A percentile compares a stretch with the other conserved stretches of the same genome.
Conservation (phyloP, 306 rosid genomes). For the Boehmeria nivea region DNA sequence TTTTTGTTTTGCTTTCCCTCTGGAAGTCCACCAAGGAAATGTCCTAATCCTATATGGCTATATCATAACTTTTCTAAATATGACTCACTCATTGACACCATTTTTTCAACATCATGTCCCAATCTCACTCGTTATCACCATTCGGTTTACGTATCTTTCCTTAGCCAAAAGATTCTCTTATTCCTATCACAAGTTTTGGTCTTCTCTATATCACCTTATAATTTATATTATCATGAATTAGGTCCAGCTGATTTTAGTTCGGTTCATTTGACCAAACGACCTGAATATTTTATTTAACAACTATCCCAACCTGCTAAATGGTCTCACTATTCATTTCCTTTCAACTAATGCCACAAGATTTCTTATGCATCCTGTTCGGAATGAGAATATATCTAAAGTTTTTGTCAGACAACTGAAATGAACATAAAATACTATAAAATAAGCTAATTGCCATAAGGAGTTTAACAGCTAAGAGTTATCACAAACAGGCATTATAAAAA, state of each 20-base stretch:
- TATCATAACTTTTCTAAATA: no score
- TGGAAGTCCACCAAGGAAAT: no score
- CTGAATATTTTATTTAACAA: background rate
- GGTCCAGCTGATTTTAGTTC: background rate
- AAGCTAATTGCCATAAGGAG: no score
- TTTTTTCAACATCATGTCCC: no score
- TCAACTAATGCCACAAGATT: background rate
- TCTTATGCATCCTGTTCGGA: background rate
- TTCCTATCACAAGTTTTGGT: background rate
- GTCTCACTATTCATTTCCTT: background rate
- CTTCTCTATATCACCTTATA: background rate
- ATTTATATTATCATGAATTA: background rate
- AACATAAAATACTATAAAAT: no score
- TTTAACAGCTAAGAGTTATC: no score
- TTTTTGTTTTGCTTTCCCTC: no score
- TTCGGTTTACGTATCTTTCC: no score
- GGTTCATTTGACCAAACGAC: background rate
- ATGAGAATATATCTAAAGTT: no score
- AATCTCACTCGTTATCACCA: no score
- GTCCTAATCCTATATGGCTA: no score
- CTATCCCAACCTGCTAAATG: background rate
- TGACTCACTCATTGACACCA: no score
- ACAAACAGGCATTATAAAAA: background rate
- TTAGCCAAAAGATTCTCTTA: background rate
- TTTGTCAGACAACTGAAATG: background rate